Base-by-base conservation (phyloP, 2,329 filamentous ascomycete genomes). In the Golovinomyces cichoracearum region DNA sequence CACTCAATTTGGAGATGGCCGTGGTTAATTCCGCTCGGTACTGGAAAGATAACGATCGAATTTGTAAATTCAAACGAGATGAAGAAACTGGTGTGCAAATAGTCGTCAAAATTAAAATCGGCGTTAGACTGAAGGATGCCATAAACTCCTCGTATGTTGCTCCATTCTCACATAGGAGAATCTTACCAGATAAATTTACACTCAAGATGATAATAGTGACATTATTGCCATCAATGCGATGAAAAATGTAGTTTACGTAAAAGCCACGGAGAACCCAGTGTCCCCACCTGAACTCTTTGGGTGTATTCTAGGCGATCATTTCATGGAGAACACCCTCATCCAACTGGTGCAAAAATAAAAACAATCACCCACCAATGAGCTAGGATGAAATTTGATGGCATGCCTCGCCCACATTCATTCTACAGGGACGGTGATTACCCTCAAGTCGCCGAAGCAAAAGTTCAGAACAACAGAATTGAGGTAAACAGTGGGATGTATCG, bases 201-300 rank as follows among this genome's bases (percentile, higher is more conserved):
- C 88, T 53, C 65, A 74, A 60, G 88, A 84, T 57, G 86, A 98
- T 69, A 98, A 98, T 72, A 82, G 79, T 58, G 83, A 92, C 55
- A 76, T 98, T 51, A 88, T 98, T 52, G 85, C 90, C 54, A 98
- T 90, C 52, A 90, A 98, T 66, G 88, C 85, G 23, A 93, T 95
- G 68, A 98, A 98, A 70, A 93, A 98, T 67, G 95, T 82, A 58
- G 78, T 83, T 62, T 93, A 90, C 70, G 85, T 98, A 66, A 80
- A 83, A 61, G 88, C 90, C 60, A 94, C 93, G 68, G 80, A 92
- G 66, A 72, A 92, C 68, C 83, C 86, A 29, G 81, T 98, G 57
- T 84, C 79, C 57, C 86, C 90, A 15, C 88, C 90, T 0, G 90
- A 98, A 69, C 76, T 93, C 53, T 98, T 83, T 63, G 88, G 82